A percentile compares a stretch with the other conserved stretches of the same genome.
Conservation (phyloP, 177 flowering plant genomes). For the Vitis hybrid region DNA sequence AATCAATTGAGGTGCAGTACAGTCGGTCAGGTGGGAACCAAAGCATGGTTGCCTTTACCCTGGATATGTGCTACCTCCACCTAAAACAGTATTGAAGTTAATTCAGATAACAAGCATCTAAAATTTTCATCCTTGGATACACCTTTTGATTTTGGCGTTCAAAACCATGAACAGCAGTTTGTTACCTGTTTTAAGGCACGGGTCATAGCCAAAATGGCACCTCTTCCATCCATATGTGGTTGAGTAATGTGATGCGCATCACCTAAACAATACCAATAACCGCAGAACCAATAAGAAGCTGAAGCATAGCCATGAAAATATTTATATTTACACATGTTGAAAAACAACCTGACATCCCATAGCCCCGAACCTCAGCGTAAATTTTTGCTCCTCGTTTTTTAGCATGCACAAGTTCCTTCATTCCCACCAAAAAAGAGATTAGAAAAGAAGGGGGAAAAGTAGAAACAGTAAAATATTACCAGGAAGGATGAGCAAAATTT, state of each 20-base stretch:
- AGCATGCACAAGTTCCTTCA: constrained; percentile 90
- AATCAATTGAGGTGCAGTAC: not conserved
- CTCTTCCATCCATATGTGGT: constrained; percentile 83
- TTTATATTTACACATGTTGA: not conserved
- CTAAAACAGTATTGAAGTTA: not conserved
- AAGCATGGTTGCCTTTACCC: not conserved
- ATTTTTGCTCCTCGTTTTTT: constrained; percentile 78
- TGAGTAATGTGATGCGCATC: constrained; percentile 97
- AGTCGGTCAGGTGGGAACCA: not conserved
- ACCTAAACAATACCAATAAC: constrained; percentile 39
- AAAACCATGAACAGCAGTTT: not conserved
- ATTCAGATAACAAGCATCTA: no score
- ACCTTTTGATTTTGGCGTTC: not conserved
- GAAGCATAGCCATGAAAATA: not conserved
- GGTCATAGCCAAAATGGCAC: constrained; percentile 91
- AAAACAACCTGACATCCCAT: constrained; percentile 91
- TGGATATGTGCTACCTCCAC: no score
- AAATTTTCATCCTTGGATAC: no score
- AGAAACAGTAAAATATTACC: no score
- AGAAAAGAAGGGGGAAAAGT: no score
- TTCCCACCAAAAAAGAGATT: not conserved
- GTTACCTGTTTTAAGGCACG: constrained; percentile 81
- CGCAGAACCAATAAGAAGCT: not conserved
- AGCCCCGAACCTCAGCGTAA: constrained; percentile 94
- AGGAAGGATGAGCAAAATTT: no score